Base-by-base conservation (phyloP, 495 filamentous ascomycete species). In the Collariella sp. region DNA sequence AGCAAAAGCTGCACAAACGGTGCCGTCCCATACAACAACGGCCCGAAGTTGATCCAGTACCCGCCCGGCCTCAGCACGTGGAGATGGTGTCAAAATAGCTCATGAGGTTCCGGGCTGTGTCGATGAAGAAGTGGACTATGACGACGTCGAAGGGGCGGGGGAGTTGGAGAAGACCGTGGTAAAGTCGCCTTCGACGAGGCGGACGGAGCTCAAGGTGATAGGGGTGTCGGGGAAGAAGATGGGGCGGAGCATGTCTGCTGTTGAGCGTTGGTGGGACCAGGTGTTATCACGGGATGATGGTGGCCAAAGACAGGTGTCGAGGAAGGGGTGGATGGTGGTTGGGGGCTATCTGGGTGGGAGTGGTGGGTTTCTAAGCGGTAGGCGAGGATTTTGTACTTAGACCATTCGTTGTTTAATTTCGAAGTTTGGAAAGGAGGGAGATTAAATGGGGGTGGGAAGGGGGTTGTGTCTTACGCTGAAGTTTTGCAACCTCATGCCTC, bases 51-150 rank as follows among this genome's bases (percentile, higher is more conserved):
- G 36, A 78, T 62, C 75, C 75, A 76, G 18, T 60, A 36, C 2
- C 75, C 74, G 1, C 68, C 70, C 7, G 67, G 65, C 19, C 56
- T 57, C 6, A 78, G 68, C 3, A 72, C 23, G 4, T 62, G 62
- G 26, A 60, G 24, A 76, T 76, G 2, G 62, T 76, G 39, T 72
- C 69, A 3, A 76, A 54, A 50, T 77, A 78, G 10, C 59, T 55
- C 33, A 72, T 59, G 5, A 76, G 54, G 44, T 77, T 76, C 13
- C 69, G 65, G 1, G 75, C 75, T 7, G 75, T 78, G 58, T 78
- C 75, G 52, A 78, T 72, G 62, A 78, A 77, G 59, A 78, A 78
- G 22, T 76, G 62, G 1, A 75, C 75, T 0, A 75, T 70, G 5
- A 76, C 58, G 4, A 70, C 68, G 24, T 78, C 69, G 46, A 69